These are phyloP conservation scores for Mortierella sp. DNA, from an alignment of 371 early-diverging fungal genomes.

Conservation along the genomic window DNA sequence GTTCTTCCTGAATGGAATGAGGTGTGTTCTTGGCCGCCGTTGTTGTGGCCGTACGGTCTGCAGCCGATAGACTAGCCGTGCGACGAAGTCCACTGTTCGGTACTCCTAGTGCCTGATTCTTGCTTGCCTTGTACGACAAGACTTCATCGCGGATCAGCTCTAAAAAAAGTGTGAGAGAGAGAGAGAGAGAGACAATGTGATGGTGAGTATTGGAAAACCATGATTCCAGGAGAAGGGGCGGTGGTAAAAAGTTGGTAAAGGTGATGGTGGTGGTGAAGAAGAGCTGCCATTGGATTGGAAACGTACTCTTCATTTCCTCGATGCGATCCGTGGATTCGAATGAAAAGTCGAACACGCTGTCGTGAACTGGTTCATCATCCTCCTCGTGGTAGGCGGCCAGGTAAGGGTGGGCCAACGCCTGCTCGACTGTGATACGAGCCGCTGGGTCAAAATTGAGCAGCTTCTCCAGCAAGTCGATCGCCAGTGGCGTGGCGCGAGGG, in stretches of 20 bases:
- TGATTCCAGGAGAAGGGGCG: too few relatives aligned
- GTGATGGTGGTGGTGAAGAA: neutral
- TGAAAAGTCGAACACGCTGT: conserved; percentile 87
- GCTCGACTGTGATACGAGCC: conserved; percentile 82
- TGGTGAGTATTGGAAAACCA: neutral
- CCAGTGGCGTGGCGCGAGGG: conserved; percentile 76
- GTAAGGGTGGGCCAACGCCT: conserved; percentile 85
- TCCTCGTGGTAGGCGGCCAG: conserved; percentile 80
- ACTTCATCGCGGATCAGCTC: conserved; percentile 92
- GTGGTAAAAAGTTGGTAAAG: neutral
- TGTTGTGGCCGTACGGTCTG: conserved; percentile 46
- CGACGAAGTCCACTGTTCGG: conserved; percentile 47
- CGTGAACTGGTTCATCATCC: conserved; percentile 81
- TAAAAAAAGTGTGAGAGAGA: conserved; percentile 23
- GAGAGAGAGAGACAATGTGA: neutral
- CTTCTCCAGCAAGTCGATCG: conserved; percentile 84
- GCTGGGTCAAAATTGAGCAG: conserved; percentile 85
- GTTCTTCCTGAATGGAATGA: conserved; percentile 43
- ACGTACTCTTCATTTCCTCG: conserved; percentile 85
- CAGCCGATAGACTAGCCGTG: conserved; percentile 42
- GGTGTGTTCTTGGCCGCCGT: conserved; percentile 39
- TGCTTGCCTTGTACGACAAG: conserved; percentile 68
- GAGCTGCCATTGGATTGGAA: conserved; percentile 14
- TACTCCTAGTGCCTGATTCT: conserved; percentile 41
- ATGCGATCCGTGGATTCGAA: conserved; percentile 89